Evolutionary conservation across 768 basidiomycete genomes (phyloP).

Genomic region (Scleroderma citrinum): DNA sequence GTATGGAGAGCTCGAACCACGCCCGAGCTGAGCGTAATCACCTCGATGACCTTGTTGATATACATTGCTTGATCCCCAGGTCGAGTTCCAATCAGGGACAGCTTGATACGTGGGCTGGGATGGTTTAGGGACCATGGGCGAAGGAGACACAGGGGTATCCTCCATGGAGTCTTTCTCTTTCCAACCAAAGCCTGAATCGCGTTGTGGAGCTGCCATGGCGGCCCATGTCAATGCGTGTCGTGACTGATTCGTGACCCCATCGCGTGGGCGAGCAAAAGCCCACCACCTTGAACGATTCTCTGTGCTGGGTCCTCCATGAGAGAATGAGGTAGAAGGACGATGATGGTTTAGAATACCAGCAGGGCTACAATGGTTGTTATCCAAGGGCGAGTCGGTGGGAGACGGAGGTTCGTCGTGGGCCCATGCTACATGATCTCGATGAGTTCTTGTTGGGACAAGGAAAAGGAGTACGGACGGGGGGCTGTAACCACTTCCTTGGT

Average conservation of each 20-base stretch:
- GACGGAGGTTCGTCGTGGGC: slow-evolving; percentile 80
- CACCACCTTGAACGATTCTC: slow-evolving; percentile 58
- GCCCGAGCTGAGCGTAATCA: slow-evolving; percentile 12
- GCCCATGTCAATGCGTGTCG: slow-evolving; percentile 3
- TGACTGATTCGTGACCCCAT: slow-evolving; percentile 11
- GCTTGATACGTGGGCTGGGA: slow-evolving; percentile 51
- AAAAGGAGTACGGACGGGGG: slow-evolving; percentile 49
- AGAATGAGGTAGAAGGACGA: slow-evolving; percentile 43
- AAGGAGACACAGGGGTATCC: slow-evolving; percentile 19
- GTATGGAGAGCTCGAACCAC: slow-evolving; percentile 8
- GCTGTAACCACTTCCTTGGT: slow-evolving; percentile 55
- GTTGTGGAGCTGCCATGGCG: neutral
- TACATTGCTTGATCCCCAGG: slow-evolving; percentile 36
- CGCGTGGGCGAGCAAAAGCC: slow-evolving; percentile 62
- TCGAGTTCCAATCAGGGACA: slow-evolving; percentile 62
- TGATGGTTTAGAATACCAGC: slow-evolving; percentile 29
- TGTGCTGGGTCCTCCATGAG: slow-evolving; percentile 25
- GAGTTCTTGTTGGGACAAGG: neutral
- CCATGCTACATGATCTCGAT: slow-evolving; percentile 51
- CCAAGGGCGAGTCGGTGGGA: slow-evolving; percentile 44
- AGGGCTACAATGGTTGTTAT: slow-evolving; percentile 23
- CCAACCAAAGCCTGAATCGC: neutral
- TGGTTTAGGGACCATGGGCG: slow-evolving; percentile 19
- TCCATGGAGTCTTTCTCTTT: slow-evolving; percentile 15
- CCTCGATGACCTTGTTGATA: slow-evolving; percentile 6